Evolutionary conservation across 306 rosid species (phyloP).

Genomic region (Aeschynomene evenia): DNA sequence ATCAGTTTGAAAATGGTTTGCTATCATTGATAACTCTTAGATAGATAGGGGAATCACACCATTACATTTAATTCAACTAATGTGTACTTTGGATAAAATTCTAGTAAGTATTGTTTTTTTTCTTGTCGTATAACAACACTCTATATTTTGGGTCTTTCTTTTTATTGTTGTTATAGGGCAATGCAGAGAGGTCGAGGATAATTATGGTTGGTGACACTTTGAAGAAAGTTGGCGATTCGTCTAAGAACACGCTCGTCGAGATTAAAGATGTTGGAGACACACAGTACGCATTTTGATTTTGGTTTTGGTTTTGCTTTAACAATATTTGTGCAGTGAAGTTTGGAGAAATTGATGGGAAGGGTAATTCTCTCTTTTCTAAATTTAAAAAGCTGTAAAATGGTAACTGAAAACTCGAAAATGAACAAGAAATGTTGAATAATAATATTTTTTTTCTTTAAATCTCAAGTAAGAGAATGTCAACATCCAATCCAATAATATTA

Average conservation of each 20-base stretch:
- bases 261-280: constrained; percentile 61
- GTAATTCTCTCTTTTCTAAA: not conserved
- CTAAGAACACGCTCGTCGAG: constrained; percentile 54
- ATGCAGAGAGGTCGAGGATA: constrained; percentile 91
- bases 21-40: too few relatives aligned
- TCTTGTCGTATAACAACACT: too few relatives aligned
- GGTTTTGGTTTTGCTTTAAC: not conserved
- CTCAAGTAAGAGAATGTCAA: too few relatives aligned
- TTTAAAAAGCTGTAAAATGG: not conserved
- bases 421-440: not conserved
- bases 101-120: too few relatives aligned
- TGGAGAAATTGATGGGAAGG: not conserved
- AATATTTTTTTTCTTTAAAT: too few relatives aligned
- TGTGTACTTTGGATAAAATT: too few relatives aligned
- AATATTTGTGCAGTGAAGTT: not conserved
- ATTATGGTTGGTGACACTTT: constrained; percentile 92
- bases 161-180: constrained; percentile 48
- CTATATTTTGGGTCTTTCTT: too few relatives aligned
- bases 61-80: too few relatives aligned
- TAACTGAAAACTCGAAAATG: not conserved
- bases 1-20: too few relatives aligned
- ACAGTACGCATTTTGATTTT: constrained; percentile 47
- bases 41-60: too few relatives aligned
- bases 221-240: constrained; percentile 74
- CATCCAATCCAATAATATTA: too few relatives aligned